These are phyloP conservation scores for Geotrichum aggregatum DNA, from an alignment of 1,139 yeast species.

Conservation along the genomic window DNA sequence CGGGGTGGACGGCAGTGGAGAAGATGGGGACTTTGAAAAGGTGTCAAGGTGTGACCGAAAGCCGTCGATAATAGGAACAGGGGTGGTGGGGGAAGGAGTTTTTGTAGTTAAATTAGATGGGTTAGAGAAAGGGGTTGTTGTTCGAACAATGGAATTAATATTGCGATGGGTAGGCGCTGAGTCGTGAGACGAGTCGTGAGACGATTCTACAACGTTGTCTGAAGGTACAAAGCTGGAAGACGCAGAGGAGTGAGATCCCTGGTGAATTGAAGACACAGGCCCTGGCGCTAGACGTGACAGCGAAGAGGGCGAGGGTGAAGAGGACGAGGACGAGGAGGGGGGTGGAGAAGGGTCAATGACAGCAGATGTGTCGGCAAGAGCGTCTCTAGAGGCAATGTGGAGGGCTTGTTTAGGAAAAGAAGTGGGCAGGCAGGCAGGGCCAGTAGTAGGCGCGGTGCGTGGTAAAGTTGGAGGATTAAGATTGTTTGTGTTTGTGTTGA, in stretches of 20 bases:
- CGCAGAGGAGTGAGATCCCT: background rate
- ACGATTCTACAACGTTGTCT: too few relatives aligned
- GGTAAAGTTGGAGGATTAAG: background rate
- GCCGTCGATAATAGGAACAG: conserved; percentile 1
- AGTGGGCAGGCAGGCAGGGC: background rate
- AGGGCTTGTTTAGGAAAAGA: background rate
- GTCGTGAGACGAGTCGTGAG: background rate
- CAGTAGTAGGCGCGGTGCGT: background rate
- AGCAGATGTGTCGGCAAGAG: too few relatives aligned
- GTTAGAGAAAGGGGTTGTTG: conserved; percentile 3
- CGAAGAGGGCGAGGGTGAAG: too few relatives aligned
- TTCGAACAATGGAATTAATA: conserved; percentile 2
- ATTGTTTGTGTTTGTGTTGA: background rate
- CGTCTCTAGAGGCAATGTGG: background rate
- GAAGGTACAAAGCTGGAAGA: background rate
- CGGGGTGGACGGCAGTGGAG: background rate
- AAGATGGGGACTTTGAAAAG: background rate
- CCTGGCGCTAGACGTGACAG: too few relatives aligned
- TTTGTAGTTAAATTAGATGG: background rate
- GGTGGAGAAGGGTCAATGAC: background rate
- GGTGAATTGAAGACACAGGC: background rate
- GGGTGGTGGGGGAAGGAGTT: conserved; percentile 2
- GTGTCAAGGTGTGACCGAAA: background rate
- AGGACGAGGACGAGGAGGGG: too few relatives aligned
- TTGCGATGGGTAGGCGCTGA: background rate